Evolutionary conservation across 2,329 filamentous ascomycete genomes (phyloP).

Genomic region (Gaeumannomyces tritici): DNA sequence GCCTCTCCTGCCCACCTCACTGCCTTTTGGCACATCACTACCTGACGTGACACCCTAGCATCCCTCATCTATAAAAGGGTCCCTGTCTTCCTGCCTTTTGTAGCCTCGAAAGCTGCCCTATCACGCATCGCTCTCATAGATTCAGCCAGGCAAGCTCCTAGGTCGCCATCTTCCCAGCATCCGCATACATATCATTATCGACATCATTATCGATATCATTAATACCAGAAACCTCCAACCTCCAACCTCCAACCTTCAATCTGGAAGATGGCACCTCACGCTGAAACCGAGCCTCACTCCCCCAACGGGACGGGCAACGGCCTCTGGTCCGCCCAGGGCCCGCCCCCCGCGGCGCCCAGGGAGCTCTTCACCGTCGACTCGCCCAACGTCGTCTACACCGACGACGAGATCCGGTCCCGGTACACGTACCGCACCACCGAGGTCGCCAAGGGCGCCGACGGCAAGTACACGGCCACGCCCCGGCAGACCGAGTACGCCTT

Average conservation of each 20-base stretch:
- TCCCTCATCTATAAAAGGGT: not conserved
- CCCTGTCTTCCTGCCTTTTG: not conserved
- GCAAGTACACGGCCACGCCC: constrained; percentile 74
- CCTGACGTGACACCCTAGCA: not conserved
- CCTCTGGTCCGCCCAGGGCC: constrained; percentile 21
- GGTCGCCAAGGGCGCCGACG: constrained; percentile 58
- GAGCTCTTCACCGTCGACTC: constrained; percentile 80
- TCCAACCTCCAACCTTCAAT: not conserved
- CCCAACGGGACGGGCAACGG: constrained; percentile 40
- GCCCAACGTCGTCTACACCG: constrained; percentile 86
- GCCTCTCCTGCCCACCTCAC: not conserved
- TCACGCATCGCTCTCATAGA: not conserved
- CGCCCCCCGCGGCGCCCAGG: constrained; percentile 33
- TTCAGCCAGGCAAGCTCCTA: not conserved
- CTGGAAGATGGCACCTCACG: constrained; percentile 83
- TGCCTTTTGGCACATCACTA: constrained; percentile 8
- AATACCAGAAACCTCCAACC: not conserved
- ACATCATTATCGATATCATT: too few species aligned
- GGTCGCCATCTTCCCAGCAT: not conserved
- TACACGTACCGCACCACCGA: constrained; percentile 95
- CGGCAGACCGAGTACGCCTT: constrained; percentile 91
- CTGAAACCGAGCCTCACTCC: constrained; percentile 48
- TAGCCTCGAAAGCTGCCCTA: not conserved
- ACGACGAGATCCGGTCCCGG: constrained; percentile 79
- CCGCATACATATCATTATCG: too few species aligned